Conservation (phyloP, 2,329 filamentous ascomycete species). For the Monosporascus sp. region DNA sequence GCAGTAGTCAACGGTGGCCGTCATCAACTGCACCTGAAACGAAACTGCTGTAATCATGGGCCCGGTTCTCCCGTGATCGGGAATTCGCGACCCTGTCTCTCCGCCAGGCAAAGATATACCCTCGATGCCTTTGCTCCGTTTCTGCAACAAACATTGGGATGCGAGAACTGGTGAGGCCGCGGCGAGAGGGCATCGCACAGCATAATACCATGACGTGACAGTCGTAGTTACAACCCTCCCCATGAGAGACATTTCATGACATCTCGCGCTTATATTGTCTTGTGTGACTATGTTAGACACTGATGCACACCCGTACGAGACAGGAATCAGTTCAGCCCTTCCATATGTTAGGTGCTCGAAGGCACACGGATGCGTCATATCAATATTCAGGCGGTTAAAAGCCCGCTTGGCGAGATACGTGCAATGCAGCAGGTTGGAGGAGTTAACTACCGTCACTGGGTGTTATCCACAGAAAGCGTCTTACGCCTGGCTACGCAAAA, state of each 20-base stretch:
- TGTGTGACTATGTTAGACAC: neutral
- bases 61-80: neutral
- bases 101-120: neutral
- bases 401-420: too few species aligned
- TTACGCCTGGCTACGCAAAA: neutral
- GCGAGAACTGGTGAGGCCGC: neutral
- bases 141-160: neutral
- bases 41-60: neutral
- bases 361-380: neutral
- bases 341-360: neutral
- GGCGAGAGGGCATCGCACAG: neutral
- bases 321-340: neutral
- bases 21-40: neutral
- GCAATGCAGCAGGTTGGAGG: too few species aligned
- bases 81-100: neutral
- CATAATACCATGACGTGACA: neutral
- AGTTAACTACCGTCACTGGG: too few species aligned
- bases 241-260: neutral
- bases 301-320: neutral
- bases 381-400: neutral
- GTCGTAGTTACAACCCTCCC: neutral
- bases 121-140: neutral
- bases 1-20: neutral
- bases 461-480: neutral
- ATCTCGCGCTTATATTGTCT: neutral